Evolutionary conservation across 2,329 filamentous ascomycete species (phyloP).

Genomic region (Xylariomycetidae sp.): DNA sequence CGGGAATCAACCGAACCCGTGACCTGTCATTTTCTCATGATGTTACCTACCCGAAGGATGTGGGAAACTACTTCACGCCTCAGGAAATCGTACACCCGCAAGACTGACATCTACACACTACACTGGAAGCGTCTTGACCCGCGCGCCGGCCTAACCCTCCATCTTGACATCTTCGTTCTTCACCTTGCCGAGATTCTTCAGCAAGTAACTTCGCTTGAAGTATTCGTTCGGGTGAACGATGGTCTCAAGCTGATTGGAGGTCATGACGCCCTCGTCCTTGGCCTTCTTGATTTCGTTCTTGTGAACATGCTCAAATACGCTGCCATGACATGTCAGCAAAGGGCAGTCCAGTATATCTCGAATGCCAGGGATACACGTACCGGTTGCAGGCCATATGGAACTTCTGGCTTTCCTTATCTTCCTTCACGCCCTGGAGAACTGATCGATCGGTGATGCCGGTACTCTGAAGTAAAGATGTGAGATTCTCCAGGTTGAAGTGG

Average conservation of each 20-base stretch:
- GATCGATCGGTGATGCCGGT: conserved; percentile 75
- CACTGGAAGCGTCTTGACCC: too few relatives aligned
- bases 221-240: conserved; percentile 98
- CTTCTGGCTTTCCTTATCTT: conserved; percentile 82
- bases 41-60: too few relatives aligned
- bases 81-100: too few relatives aligned
- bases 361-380: conserved; percentile 33
- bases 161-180: conserved; percentile 50
- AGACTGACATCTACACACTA: too few relatives aligned
- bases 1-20: too few relatives aligned
- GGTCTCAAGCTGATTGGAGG: conserved; percentile 75
- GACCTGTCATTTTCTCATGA: too few relatives aligned
- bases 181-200: conserved; percentile 67
- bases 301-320: conserved; percentile 84
- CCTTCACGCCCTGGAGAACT: conserved; percentile 72
- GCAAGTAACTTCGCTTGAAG: conserved; percentile 86
- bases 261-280: conserved; percentile 68
- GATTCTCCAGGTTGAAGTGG: conserved; percentile 84
- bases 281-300: conserved; percentile 71
- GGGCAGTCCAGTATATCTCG: conserved; percentile 6
- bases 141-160: too few relatives aligned
- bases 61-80: too few relatives aligned
- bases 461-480: conserved; percentile 66
- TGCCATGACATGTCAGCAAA: conserved; percentile 22
- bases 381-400: conserved; percentile 96